These are phyloP conservation scores for Pythium monospermum DNA, from an alignment of 352 stramenopile genomes.

Conservation along the genomic window DNA sequence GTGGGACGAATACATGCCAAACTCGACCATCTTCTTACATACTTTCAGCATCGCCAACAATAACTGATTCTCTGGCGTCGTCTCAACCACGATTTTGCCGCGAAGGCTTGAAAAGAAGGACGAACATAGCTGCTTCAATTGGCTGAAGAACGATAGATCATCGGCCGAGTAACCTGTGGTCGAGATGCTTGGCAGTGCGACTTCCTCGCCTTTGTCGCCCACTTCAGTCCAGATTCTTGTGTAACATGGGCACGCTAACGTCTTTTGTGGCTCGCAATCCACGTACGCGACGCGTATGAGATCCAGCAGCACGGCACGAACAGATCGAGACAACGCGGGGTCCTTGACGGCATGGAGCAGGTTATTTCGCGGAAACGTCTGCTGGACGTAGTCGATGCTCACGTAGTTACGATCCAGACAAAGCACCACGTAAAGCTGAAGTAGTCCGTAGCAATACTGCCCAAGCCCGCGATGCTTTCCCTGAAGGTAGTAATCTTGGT, in stretches of 20 bases:
- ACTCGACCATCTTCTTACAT: constrained; percentile 55
- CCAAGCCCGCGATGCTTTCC: constrained; percentile 41
- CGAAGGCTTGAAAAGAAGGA: constrained; percentile 39
- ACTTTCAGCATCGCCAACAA: constrained; percentile 48
- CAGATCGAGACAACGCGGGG: constrained; percentile 33
- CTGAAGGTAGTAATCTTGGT: constrained; percentile 54
- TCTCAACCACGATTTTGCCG: constrained; percentile 43
- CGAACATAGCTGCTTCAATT: constrained; percentile 40
- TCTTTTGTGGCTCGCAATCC: constrained; percentile 65
- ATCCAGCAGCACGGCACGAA: constrained; percentile 65
- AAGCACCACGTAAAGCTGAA: constrained; percentile 63
- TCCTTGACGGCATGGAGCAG: constrained; percentile 50
- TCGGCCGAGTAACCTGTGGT: constrained; percentile 29
- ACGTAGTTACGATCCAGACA: constrained; percentile 75
- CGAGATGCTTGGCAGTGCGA: constrained; percentile 23
- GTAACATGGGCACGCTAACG: constrained; percentile 52
- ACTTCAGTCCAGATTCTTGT: constrained; percentile 68
- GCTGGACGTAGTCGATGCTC: constrained; percentile 66
- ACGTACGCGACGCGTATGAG: constrained; percentile 60
- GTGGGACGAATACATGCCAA: constrained; percentile 55
- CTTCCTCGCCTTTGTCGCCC: constrained; percentile 22
- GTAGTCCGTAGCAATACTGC: constrained; percentile 68
- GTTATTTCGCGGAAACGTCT: constrained; percentile 50
- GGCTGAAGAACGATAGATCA: constrained; percentile 45
- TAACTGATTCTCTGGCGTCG: constrained; percentile 58